Evolutionary conservation across 352 stramenopile genomes (phyloP).

Genomic region (Chloridella minuta): DNA sequence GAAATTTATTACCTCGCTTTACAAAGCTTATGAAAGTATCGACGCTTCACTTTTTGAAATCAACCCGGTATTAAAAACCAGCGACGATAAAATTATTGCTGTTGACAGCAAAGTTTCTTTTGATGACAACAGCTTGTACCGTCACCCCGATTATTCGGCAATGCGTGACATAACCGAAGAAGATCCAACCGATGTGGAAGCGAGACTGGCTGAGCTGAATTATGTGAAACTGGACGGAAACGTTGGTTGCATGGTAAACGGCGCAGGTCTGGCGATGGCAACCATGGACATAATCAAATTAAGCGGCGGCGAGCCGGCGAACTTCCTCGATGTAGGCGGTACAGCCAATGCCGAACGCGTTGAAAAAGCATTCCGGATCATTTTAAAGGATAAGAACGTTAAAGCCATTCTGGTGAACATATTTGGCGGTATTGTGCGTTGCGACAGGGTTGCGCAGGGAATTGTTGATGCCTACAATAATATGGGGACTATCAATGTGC

Average conservation of each 20-base stretch:
- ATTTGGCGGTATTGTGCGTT: slow-evolving; percentile 96
- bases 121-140: slow-evolving; percentile 85
- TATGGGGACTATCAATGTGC: too few relatives aligned
- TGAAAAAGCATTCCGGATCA: slow-evolving; percentile 45
- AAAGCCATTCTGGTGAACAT: slow-evolving; percentile 97
- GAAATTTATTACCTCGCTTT: too few relatives aligned
- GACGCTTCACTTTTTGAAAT: too few relatives aligned
- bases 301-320: slow-evolving; percentile 69
- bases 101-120: slow-evolving; percentile 96
- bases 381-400: slow-evolving; percentile 58
- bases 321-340: slow-evolving; percentile 95
- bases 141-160: slow-evolving; percentile 63
- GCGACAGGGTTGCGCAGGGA: slow-evolving; percentile 68
- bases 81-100: too few relatives aligned
- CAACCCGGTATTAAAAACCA: too few relatives aligned
- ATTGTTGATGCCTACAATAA: slow-evolving; percentile 88
- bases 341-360: slow-evolving; percentile 55
- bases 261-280: slow-evolving; percentile 82
- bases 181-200: slow-evolving; percentile 65
- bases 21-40: too few relatives aligned
- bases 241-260: slow-evolving; percentile 98
- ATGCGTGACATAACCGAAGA: slow-evolving; percentile 56
- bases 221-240: slow-evolving; percentile 96
- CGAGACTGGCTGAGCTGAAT: slow-evolving; percentile 72
- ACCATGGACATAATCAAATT: slow-evolving; percentile 99